Evolutionary conservation across 495 filamentous ascomycete species (phyloP), one percentile per base, ranked within the genome.

Genomic region (Chaetomium tenue): DNA sequence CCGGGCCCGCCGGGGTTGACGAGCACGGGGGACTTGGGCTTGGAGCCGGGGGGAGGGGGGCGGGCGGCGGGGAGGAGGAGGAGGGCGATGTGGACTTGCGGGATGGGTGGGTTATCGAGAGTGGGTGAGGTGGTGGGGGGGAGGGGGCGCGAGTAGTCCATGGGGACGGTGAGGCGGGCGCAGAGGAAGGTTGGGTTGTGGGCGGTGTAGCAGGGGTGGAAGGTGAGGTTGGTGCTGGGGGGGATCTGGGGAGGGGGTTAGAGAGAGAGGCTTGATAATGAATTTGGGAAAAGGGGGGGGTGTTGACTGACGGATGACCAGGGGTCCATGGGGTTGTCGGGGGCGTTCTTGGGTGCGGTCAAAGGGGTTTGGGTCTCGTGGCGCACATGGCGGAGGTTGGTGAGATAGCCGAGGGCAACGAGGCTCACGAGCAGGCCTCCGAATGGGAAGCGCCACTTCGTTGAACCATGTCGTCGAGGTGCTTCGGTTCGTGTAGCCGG

Each of bases 121-220:
- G n/a, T 3, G n/a, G 44, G 4, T 2, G 44, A 47, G 44, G 44
- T 20, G 44, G 66, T 63, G 37, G 73, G 44, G 0, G 66, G 64
- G 37, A 74, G 44, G 0, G 72, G 69, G 7, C 76, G 70, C 50
- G 79, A 72, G 65, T 84, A 85, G 69, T 86, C 81, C 80, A 87
- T 83, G 5, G 85, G 84, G 9, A 87, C 79, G 40, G 81, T 78
- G 7, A 88, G 73, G 22, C 82, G 78, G 47, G 86, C 83, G 61
- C 86, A 87, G 67, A 78, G 58, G 60, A 72, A 68, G 28, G 18
- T 30, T 0, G 55, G 76, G 63, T 83, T 77, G 12, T 66, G 15
- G 5, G 30, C 26, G 23, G 60, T 64, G 63, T 72, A 78, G 64
- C 77, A 79, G 47, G 75, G 72, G 23, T 75, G 71, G 76, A 77